Base-by-base conservation (phyloP, 805 yeast species). In the Ogataea zsoltii region DNA sequence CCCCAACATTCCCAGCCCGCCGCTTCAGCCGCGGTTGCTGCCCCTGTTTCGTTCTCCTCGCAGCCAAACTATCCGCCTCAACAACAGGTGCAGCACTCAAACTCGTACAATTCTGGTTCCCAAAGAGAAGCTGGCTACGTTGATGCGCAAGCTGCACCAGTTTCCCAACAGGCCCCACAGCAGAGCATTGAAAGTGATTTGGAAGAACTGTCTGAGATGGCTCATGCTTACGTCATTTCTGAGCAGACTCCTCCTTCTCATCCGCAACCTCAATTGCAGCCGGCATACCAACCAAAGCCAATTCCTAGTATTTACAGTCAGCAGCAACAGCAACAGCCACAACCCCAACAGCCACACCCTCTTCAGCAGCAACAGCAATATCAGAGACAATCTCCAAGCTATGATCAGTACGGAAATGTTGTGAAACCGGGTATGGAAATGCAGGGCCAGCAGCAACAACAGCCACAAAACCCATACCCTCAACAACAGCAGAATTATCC, bases 201-300 rank as follows among this genome's bases (percentile, higher is more conserved):
- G 36, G 66, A 58, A 45, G 67, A 64, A 33, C 45, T 68, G 18
- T 59, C 68, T 15, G 56, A 63, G 31, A 51, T 62, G 58, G 65
- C 65, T 5, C 62, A 56, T 21, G 61, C 57, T 30, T 63, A 62
- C 42, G 62, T 54, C 6, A 42, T 56, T 3, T 46, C 60, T 5
- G 63, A 63, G 28, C 58, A 61, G 45, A 48, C 65, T 5, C 60
- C 65, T 12, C 55, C 53, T 2, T 21, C 31, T 9, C 45, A 42
- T 11, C 17, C 37, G 11, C 43, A 41, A 11, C 39, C 55, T 26
- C 55, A 51, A 23, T 42, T 49, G 30, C 54, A 55, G 46, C 54
- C 48, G 13, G 45, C 50, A 26, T 55, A 54, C 43, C 57, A 49
- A 18, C 53, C 55, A 32, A 51, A 51, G 37, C 46, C 54, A 26